Evolutionary conservation across 139 green algal genomes (phyloP), one percentile per base, ranked within the genome.

Genomic region (Micromonas commoda): DNA sequence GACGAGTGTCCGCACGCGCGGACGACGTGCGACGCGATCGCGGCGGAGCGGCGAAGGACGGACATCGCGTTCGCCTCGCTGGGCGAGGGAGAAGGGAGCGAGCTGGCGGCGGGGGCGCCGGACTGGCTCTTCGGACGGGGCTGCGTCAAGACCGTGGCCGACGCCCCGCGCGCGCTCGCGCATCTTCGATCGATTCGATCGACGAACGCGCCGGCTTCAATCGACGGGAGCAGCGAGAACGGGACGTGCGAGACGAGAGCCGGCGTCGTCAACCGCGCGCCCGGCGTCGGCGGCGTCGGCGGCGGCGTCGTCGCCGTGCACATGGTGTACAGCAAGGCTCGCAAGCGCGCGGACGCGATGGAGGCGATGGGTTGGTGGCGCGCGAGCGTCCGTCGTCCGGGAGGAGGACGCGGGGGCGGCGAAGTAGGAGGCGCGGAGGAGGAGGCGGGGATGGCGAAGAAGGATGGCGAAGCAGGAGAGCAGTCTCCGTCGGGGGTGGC

Each of bases 71-170:
- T 66, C 37, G 70, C 35, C 3, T 21, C 23, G 21, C 2, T 77
- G 32, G 26, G n/a, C 2, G 31, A 77, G 2, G 70, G 21, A 26
- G 35, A 26, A 26, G 35, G n/a, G n/a, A 21, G 21, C 20, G 70
- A 77, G 35, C 35, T 64, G 24, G 35, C n/a, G 9, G 32, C 28
- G 35, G 70, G 70, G 1, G 70, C 70, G n/a, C 70, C 70, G 28
- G 70, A 77, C 70, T 77, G 70, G 70, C 35, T 77, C 26, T 77
- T 77, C 3, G 70, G 70, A 64, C 32, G 35, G 1, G 70, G 26
- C 5, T 77, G 70, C 35, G 32, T 65, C 35, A 66, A 67, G 1
- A 21, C 21, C 32, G 33, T 77, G 28, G 31, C 70, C 28, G n/a
- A 77, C 28, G 70, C 24, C 35, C 26, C 35, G 2, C 28, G 31